Evolutionary conservation across 2,329 filamentous ascomycete genomes (phyloP).

Genomic region (Hirsutella rhossiliensis): DNA sequence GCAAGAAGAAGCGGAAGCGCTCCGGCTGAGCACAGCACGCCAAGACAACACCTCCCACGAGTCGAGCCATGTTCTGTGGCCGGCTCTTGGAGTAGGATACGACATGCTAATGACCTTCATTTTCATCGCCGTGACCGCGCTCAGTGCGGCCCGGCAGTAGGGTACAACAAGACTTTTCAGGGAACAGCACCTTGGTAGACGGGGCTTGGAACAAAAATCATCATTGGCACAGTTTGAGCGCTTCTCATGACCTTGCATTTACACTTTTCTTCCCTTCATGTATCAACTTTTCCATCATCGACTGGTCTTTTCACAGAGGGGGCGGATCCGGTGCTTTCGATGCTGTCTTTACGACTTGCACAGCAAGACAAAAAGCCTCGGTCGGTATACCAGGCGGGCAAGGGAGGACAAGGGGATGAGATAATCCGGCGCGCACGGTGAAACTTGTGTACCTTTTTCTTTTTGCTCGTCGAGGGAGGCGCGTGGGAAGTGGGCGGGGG

Average conservation of each 20-base stretch:
- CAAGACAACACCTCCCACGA: neutral
- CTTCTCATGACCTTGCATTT: constrained; percentile 28
- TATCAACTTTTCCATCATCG: constrained; percentile 26
- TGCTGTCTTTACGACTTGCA: constrained; percentile 18
- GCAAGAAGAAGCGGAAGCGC: constrained; percentile 62
- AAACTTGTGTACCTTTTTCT: constrained; percentile 5
- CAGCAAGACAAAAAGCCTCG: constrained; percentile 6
- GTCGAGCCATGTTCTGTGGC: neutral
- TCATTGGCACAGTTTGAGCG: constrained; percentile 21
- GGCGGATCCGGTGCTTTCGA: constrained; percentile 9
- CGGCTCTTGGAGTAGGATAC: neutral
- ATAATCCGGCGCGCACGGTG: constrained; percentile 15
- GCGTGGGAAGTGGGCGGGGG: neutral
- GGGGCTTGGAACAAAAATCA: constrained; percentile 21
- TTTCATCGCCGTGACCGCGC: constrained; percentile 1
- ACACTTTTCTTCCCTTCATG: constrained; percentile 28
- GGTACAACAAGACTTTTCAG: constrained; percentile 8
- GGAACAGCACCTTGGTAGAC: constrained; percentile 18
- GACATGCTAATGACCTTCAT: constrained; percentile 6
- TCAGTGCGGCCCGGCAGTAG: constrained; percentile 13
- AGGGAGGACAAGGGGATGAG: constrained; percentile 3
- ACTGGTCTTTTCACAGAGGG: constrained; percentile 15
- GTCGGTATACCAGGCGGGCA: constrained; percentile 6
- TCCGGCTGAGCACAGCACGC: constrained; percentile 34
- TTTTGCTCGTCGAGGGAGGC: neutral